A percentile compares a stretch with the other conserved stretches of the same genome.
Evolutionary conservation across 805 yeast genomes (phyloP).

Genomic region (Pichia occidentalis): DNA sequence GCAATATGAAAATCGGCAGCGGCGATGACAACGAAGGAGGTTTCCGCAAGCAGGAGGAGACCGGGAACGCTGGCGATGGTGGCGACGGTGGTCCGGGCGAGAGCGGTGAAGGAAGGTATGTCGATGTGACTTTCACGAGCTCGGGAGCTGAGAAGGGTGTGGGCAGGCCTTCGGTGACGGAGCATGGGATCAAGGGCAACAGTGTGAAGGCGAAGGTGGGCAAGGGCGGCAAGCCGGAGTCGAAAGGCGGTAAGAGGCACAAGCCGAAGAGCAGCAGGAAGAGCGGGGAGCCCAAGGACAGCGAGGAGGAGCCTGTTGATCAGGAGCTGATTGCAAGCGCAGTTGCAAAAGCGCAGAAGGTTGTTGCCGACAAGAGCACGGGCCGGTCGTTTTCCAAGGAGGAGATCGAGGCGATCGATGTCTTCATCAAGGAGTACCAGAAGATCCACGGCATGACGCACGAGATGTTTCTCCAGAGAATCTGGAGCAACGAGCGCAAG

Average conservation of each 20-base stretch:
- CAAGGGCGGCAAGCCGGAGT: constrained; percentile 3
- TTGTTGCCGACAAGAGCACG: constrained; percentile 22
- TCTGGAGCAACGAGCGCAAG: constrained; percentile 80
- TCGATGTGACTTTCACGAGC: too few species aligned
- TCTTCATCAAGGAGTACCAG: constrained; percentile 65
- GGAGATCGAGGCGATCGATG: constrained; percentile 67
- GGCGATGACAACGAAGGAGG: too few species aligned
- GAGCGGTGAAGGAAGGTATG: constrained; percentile 6
- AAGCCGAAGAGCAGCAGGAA: background rate
- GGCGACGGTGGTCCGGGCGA: background rate
- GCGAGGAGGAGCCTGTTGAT: constrained; percentile 4
- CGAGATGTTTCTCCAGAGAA: constrained; percentile 69
- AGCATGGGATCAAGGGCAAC: constrained; percentile 2
- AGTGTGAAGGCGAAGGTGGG: constrained; percentile 1
- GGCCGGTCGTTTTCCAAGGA: constrained; percentile 45
- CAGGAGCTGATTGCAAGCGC: constrained; percentile 37
- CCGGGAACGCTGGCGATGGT: constrained; percentile 1
- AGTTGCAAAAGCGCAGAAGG: constrained; percentile 36
- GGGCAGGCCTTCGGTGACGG: background rate
- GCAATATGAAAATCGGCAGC: background rate
- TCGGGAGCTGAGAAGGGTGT: background rate
- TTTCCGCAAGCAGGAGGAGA: background rate
- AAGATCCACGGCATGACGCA: constrained; percentile 54
- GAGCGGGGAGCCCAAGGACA: background rate
- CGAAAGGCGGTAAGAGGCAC: background rate